These are phyloP conservation scores for Dendrothele bispora DNA, from an alignment of 768 basidiomycete species.

Conservation along the genomic window DNA sequence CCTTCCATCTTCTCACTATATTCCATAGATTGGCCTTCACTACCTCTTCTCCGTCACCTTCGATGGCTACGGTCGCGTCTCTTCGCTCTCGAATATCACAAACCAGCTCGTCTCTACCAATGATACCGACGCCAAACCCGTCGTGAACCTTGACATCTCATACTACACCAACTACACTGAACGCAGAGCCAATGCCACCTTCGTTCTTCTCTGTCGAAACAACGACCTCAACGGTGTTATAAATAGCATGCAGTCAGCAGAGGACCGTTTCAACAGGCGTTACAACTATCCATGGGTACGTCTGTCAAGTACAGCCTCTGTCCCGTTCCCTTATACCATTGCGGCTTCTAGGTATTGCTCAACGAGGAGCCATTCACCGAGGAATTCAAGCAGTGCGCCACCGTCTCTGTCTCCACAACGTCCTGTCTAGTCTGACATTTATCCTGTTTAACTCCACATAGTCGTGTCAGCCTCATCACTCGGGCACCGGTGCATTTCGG, in stretches of 20 bases:
- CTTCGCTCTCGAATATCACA: slow-evolving; percentile 41
- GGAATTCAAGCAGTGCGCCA: slow-evolving; percentile 67
- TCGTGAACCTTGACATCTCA: slow-evolving; percentile 1
- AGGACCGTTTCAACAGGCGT: slow-evolving; percentile 81
- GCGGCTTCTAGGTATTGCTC: too few species aligned
- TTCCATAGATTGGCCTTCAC: slow-evolving; percentile 51
- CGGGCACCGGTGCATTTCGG: slow-evolving; percentile 64
- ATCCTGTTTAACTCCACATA: slow-evolving; percentile 12
- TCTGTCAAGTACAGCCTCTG: too few species aligned
- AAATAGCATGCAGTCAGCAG: slow-evolving; percentile 64
- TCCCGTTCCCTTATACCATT: too few species aligned
- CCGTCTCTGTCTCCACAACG: not conserved
- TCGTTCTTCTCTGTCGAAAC: slow-evolving; percentile 72
- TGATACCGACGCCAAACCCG: not conserved
- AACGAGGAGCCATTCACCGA: slow-evolving; percentile 80
- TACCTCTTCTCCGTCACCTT: slow-evolving; percentile 52
- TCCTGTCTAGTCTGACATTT: not conserved
- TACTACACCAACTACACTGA: not conserved
- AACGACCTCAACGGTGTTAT: slow-evolving; percentile 51
- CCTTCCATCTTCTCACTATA: not conserved
- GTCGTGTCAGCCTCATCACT: slow-evolving; percentile 56
- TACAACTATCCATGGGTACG: slow-evolving; percentile 78
- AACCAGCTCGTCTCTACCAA: slow-evolving; percentile 21
- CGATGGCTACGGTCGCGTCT: slow-evolving; percentile 46
- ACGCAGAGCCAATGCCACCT: slow-evolving; percentile 72